These are phyloP conservation scores for Musa acuminata DNA, from an alignment of 176 grass and related monocot species.

Conservation along the genomic window DNA sequence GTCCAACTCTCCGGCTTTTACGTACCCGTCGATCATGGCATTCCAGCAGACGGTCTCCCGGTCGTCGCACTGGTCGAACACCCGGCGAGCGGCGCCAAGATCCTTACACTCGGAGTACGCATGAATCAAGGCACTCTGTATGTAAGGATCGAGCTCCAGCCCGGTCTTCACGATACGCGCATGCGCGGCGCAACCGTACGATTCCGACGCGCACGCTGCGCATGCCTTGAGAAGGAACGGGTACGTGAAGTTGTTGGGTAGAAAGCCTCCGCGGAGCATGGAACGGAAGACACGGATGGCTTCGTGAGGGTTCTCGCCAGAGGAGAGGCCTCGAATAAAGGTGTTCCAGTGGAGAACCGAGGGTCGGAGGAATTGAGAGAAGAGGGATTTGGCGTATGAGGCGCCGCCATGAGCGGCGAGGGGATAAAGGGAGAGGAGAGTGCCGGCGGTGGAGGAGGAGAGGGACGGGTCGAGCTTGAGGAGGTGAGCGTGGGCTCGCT, in stretches of 20 bases:
- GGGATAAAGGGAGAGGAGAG: background rate
- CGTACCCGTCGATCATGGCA: background rate
- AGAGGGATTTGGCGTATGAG: slow-evolving; percentile 1
- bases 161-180: background rate
- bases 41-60: slow-evolving; percentile 3
- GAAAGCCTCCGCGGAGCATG: no score
- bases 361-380: background rate
- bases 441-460: background rate
- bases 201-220: no score
- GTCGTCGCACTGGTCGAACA: background rate
- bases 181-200: no score
- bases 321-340: no score
- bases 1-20: background rate
- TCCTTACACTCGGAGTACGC: background rate
- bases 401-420: background rate
- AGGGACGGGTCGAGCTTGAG: background rate
- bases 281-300: no score
- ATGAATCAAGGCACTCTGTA: background rate
- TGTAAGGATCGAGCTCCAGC: slow-evolving; percentile 3
- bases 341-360: slow-evolving; percentile 8
- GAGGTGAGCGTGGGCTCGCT: background rate
- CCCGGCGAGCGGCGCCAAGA: background rate
- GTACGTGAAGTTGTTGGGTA: no score
- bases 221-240: no score
- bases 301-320: no score